Conservation (phyloP, 2,329 filamentous ascomycete genomes). For the Knoxdaviesia proteae region DNA sequence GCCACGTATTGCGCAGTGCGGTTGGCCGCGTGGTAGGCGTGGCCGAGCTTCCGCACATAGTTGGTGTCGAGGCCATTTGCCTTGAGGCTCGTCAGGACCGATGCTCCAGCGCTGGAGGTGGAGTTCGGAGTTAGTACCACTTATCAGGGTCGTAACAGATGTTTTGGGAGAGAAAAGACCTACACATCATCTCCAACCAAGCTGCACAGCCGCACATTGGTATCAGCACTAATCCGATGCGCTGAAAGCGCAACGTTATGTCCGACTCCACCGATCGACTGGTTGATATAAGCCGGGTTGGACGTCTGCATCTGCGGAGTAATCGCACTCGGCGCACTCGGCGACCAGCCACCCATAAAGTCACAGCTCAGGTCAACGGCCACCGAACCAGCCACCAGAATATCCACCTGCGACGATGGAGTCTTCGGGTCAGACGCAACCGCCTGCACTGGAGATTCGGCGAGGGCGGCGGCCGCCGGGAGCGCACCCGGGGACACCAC, state of each 20-base stretch:
- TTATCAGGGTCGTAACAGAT: no score
- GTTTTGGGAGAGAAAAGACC: constrained; percentile 9
- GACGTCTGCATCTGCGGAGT: constrained; percentile 51
- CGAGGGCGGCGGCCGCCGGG: no score
- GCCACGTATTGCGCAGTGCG: constrained; percentile 83
- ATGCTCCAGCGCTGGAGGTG: constrained; percentile 42
- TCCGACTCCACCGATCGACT: constrained; percentile 77
- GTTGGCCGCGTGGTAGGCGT: constrained; percentile 24
- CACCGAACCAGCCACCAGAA: constrained; percentile 81
- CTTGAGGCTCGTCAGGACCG: constrained; percentile 45
- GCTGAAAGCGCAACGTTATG: constrained; percentile 79
- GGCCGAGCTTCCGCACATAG: constrained; percentile 37
- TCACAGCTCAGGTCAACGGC: constrained; percentile 79
- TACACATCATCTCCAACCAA: constrained; percentile 60
- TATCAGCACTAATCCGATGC: constrained; percentile 39
- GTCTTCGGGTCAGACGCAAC: no score
- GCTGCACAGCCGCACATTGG: constrained; percentile 54
- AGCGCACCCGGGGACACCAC: no score
- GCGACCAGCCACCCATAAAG: constrained; percentile 19
- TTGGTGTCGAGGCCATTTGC: constrained; percentile 41
- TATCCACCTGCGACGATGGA: constrained; percentile 21
- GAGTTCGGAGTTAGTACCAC: no score
- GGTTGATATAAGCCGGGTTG: constrained; percentile 61
- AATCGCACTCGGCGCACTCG: constrained; percentile 9
- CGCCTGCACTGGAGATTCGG: no score